Percentiles rank a stretch among this genome's conserved stretches.
Evolutionary conservation across 2,329 filamentous ascomycete genomes (phyloP).

Genomic region (Blumeria graminis): DNA sequence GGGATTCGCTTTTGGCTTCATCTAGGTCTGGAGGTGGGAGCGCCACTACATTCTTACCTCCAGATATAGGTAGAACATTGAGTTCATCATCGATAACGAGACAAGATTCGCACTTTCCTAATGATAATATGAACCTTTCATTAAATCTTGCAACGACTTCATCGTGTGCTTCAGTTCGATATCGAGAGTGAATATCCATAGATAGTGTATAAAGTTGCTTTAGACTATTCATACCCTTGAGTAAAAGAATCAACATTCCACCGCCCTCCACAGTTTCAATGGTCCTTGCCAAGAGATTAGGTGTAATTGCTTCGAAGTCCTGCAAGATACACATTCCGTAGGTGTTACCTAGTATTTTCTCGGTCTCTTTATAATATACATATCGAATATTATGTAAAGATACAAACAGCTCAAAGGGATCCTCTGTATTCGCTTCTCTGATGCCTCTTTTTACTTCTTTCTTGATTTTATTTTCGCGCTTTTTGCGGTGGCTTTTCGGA

Average conservation of each 20-base stretch:
- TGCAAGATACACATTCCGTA: conserved; percentile 97
- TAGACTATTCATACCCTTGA: conserved; percentile 92
- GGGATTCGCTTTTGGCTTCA: conserved; percentile 43
- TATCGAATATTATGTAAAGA: conserved; percentile 94
- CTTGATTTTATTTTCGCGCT: conserved; percentile 95
- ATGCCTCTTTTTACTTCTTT: conserved; percentile 92
- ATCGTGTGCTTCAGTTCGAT: conserved; percentile 84
- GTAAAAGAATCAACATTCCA: conserved; percentile 64
- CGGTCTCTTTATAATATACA: conserved; percentile 98
- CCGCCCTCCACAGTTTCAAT: conserved; percentile 97
- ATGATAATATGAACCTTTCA: conserved; percentile 82
- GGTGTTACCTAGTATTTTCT: conserved; percentile 94
- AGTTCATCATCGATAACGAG: conserved; percentile 93
- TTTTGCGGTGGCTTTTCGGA: conserved; percentile 60
- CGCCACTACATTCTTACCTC: conserved; percentile 68
- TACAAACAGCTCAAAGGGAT: conserved; percentile 93
- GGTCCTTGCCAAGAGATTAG: conserved; percentile 83
- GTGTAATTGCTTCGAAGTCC: conserved; percentile 92
- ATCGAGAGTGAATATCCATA: conserved; percentile 94
- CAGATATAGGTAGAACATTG: conserved; percentile 90
- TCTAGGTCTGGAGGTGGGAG: conserved; percentile 55
- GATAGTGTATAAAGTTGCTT: conserved; percentile 92
- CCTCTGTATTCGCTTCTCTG: conserved; percentile 74
- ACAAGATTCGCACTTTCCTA: conserved; percentile 87
- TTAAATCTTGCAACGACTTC: conserved; percentile 95